A percentile compares a stretch with the other conserved stretches of the same genome.
phyloP scores from a whole-genome alignment of 495 filamentous ascomycete genomes.

The Hypoxylon cercidicola region DNA sequence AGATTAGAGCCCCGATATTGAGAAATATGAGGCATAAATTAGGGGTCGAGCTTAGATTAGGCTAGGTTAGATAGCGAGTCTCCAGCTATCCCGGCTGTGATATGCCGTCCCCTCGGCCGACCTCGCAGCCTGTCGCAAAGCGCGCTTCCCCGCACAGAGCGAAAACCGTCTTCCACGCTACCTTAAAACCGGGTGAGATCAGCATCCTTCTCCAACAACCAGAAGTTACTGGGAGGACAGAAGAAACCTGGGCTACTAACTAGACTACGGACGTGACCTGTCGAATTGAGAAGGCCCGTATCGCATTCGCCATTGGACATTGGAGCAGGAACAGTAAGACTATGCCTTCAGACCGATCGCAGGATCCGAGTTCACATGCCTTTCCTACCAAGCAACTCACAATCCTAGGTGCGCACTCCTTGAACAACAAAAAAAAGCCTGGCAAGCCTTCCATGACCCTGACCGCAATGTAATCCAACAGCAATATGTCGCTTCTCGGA shows the following conservation, averaged over 20 bases:
- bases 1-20: too few relatives aligned
- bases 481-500: conserved; percentile 90
- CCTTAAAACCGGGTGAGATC: conserved; percentile 33
- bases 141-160: conserved; percentile 33
- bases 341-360: conserved; percentile 37
- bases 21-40: too few relatives aligned
- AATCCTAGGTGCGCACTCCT: conserved; percentile 46
- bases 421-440: background rate
- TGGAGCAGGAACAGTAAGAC: background rate
- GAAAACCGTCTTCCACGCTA: conserved; percentile 10
- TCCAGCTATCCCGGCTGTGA: conserved; percentile 3
- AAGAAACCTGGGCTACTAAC: conserved; percentile 2
- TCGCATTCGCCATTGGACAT: conserved; percentile 7
- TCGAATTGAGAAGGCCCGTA: background rate
- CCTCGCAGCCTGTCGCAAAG: conserved; percentile 20
- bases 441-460: background rate
- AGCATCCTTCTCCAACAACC: conserved; percentile 36
- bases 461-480: conserved; percentile 49
- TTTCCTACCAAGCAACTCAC: conserved; percentile 48
- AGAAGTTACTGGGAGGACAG: conserved; percentile 4
- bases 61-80: conserved; percentile 30
- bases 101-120: conserved; percentile 15
- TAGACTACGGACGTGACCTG: background rate
- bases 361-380: conserved; percentile 33
- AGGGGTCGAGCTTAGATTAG: too few relatives aligned